Percentiles rank a stretch among this genome's conserved stretches.
Evolutionary conservation across 2,329 filamentous ascomycete genomes (phyloP).

Genomic region (Ambrosiella cleistominuta): DNA sequence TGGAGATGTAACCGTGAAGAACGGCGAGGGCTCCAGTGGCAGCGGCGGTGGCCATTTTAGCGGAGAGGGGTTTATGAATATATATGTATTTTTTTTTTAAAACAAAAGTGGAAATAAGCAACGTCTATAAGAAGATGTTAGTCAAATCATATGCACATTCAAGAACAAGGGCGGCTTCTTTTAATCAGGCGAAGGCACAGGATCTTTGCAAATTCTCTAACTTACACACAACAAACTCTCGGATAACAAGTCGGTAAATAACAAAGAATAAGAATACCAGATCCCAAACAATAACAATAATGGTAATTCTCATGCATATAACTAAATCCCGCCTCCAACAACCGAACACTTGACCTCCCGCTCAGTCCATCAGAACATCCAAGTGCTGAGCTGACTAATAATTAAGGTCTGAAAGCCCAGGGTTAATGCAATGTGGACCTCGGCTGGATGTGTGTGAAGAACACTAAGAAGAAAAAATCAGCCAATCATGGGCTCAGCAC

Average conservation of each 20-base stretch:
- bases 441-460: too few relatives aligned
- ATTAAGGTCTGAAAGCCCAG: neutral
- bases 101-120: too few relatives aligned
- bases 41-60: conserved; percentile 19
- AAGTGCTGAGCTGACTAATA: neutral
- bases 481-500: too few relatives aligned
- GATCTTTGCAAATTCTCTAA: neutral
- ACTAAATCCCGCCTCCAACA: neutral
- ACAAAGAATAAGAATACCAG: neutral
- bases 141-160: too few relatives aligned
- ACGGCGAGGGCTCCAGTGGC: conserved; percentile 24
- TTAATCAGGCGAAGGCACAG: too few relatives aligned
- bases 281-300: neutral
- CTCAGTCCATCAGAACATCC: neutral
- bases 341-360: neutral
- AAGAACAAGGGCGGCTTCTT: too few relatives aligned
- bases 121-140: too few relatives aligned
- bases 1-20: conserved; percentile 31
- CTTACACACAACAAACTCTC: neutral
- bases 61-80: neutral
- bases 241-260: neutral
- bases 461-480: too few relatives aligned
- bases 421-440: neutral
- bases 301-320: neutral
- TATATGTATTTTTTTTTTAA: neutral